These are phyloP conservation scores for Penicillium roqueforti DNA, from an alignment of 495 filamentous ascomycete species.

Conservation along the genomic window DNA sequence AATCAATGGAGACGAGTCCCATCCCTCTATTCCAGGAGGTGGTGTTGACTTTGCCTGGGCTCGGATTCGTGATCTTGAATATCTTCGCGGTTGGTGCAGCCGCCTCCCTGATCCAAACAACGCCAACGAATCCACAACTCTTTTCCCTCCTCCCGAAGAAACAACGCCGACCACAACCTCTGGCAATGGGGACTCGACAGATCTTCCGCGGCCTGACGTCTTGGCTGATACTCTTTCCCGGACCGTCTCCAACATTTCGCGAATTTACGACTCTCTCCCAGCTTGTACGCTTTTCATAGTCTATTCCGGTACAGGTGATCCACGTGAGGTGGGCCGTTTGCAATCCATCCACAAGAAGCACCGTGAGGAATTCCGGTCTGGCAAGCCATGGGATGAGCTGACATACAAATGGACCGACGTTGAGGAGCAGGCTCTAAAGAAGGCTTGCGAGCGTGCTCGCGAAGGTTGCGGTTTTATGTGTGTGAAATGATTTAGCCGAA, in stretches of 20 bases:
- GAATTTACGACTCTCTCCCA: conserved; percentile 71
- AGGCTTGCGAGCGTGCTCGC: conserved; percentile 64
- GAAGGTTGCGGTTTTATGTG: conserved; percentile 77
- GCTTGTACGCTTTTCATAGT: conserved; percentile 83
- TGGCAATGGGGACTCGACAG: background rate
- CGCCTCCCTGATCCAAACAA: conserved; percentile 42
- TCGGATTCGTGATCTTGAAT: conserved; percentile 79
- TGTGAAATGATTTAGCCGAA: conserved; percentile 53
- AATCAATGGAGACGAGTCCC: conserved; percentile 63
- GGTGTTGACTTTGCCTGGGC: conserved; percentile 90
- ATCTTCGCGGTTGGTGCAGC: conserved; percentile 79
- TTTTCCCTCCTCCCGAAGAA: conserved; percentile 27
- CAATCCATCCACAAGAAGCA: conserved; percentile 68
- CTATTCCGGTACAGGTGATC: conserved; percentile 85
- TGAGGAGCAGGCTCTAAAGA: conserved; percentile 74
- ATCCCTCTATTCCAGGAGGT: conserved; percentile 56
- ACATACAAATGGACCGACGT: conserved; percentile 86
- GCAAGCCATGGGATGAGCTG: conserved; percentile 82
- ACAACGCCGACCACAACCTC: conserved; percentile 17
- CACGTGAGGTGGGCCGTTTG: conserved; percentile 68
- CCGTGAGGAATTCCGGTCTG: conserved; percentile 66
- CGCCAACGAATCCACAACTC: conserved; percentile 48
- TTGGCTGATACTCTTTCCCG: conserved; percentile 45
- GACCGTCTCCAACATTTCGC: conserved; percentile 56
- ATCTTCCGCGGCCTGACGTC: conserved; percentile 6